Base-by-base conservation (phyloP, 1,284 basidiomycete genomes). In the Hortiboletus rubellus region DNA sequence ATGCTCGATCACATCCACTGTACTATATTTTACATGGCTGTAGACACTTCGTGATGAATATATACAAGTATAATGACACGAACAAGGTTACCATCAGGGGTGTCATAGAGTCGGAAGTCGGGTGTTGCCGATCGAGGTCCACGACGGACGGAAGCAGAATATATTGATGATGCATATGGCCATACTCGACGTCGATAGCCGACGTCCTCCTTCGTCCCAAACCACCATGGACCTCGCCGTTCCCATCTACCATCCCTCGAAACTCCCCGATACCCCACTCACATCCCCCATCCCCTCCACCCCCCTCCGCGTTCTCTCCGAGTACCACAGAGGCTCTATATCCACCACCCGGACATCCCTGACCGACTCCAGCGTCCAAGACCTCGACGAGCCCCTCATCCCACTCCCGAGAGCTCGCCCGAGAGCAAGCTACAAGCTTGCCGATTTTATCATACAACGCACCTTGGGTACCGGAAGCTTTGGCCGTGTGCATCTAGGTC, bases 391-490 rank as follows among this genome's bases (percentile, higher is more conserved):
- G 10, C 50, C 62, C 9, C 54, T 65, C n/a, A 52, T 63, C 10
- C 62, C 72, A 3, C 53, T 73, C 2, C 59, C 59, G 14, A 65
- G 58, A 5, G 42, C 71, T n/a, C 66, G 85, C 54, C 78, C 82
- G n/a, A 85, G 82, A 61, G 89, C 86, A 34, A 79, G 78, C 18
- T 91, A 91, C 69, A 80, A 82, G 33, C 79, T 92, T 18, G 64
- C 77, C 42, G 90, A 92, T 70, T 92, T 92, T 62, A 81, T 84
- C 61, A 86, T 92, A 57, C 83, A 89, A 63, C 79, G 90, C 27
- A 92, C 91, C 14, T 78, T 98, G 46, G 95, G 95, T 0, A 96
- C 94, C 1, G 95, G 95, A 3, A 96, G 93, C 66, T 98, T 98
- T 73, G 95, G 95, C 3, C 86, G 96, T 17, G 95, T 98, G 0